A percentile compares a stretch with the other conserved stretches of the same genome.
Conservation (phyloP, 768 basidiomycete species). For the Kwoniella dendrophila region DNA sequence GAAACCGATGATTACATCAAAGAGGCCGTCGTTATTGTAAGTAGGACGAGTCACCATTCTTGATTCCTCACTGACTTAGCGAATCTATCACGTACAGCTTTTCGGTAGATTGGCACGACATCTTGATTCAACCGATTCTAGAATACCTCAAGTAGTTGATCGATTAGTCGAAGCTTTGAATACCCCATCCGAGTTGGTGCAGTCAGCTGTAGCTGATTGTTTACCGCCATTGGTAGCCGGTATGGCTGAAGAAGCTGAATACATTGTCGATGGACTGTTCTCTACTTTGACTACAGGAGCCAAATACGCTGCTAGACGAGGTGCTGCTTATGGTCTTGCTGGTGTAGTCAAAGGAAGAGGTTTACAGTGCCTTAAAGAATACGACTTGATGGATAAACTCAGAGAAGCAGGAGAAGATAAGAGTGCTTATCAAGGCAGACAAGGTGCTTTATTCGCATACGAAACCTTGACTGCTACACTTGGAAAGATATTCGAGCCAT, state of each 20-base stretch:
- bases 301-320: conserved; percentile 93
- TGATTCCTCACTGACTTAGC: background rate
- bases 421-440: conserved; percentile 78
- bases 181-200: conserved; percentile 94
- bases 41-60: conserved; percentile 7
- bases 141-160: conserved; percentile 79
- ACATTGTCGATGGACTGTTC: conserved; percentile 76
- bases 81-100: conserved; percentile 55
- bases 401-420: conserved; percentile 82
- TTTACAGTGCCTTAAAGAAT: conserved; percentile 79
- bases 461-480: conserved; percentile 85
- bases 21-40: conserved; percentile 82
- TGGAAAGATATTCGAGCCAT: conserved; percentile 90
- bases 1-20: conserved; percentile 85
- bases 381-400: conserved; percentile 72
- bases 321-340: conserved; percentile 93
- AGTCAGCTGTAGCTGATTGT: conserved; percentile 94
- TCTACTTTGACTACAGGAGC: conserved; percentile 72
- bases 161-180: conserved; percentile 83
- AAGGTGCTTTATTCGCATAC: conserved; percentile 92
- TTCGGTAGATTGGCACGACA: conserved; percentile 91
- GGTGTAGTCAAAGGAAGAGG: conserved; percentile 92
- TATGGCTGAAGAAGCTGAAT: conserved; percentile 65
- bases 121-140: conserved; percentile 72
- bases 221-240: conserved; percentile 79